These are phyloP conservation scores for Neonectria coccinea DNA, from an alignment of 2,329 filamentous ascomycete species.

Conservation along the genomic window DNA sequence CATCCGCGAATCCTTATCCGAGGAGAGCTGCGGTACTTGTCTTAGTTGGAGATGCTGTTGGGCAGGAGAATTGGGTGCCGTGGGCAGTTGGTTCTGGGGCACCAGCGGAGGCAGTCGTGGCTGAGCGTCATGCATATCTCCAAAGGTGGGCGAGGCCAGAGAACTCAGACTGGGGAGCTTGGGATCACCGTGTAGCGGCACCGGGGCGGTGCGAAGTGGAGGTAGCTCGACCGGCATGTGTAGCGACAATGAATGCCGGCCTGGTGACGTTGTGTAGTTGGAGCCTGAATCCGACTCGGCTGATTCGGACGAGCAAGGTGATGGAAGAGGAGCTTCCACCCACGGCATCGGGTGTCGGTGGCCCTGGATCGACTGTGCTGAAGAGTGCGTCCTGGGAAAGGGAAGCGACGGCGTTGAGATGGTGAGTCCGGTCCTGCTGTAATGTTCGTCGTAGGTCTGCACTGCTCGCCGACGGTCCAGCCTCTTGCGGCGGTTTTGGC, in stretches of 20 bases:
- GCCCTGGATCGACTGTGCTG: constrained; percentile 32
- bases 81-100: constrained; percentile 42
- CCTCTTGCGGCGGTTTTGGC: constrained; percentile 81
- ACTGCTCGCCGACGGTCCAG: constrained; percentile 54
- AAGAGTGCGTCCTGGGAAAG: constrained; percentile 31
- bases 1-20: constrained; percentile 42
- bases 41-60: constrained; percentile 34
- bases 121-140: constrained; percentile 24
- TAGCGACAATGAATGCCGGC: constrained; percentile 51
- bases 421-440: constrained; percentile 47
- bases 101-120: constrained; percentile 32
- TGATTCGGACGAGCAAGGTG: constrained; percentile 55
- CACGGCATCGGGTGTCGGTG: constrained; percentile 41
- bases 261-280: constrained; percentile 71
- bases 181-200: constrained; percentile 23
- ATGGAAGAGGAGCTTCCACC: constrained; percentile 52
- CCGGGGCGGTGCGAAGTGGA: constrained; percentile 41
- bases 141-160: constrained; percentile 28
- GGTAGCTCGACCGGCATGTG: constrained; percentile 58
- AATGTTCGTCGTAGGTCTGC: constrained; percentile 40
- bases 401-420: constrained; percentile 38
- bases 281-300: constrained; percentile 77
- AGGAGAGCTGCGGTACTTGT: constrained; percentile 19
- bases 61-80: constrained; percentile 46
- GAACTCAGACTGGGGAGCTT: constrained; percentile 48